phyloP scores from a whole-genome alignment of 805 yeast species.

The Hanseniaspora guilliermondii region DNA sequence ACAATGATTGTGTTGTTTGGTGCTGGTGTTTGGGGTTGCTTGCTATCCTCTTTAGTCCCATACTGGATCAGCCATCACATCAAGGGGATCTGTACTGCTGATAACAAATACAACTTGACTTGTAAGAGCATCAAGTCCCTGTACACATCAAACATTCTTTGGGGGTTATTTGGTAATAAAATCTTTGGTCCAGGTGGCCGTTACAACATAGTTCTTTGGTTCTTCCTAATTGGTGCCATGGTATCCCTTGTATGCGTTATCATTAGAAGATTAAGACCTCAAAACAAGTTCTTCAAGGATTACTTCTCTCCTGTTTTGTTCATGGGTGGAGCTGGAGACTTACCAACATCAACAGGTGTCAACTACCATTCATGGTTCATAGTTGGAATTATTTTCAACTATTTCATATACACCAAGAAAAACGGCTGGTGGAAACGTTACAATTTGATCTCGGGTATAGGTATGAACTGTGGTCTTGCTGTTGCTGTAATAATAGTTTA shows the following conservation, averaged over 20 bases:
- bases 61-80: conserved; percentile 32
- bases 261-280: conserved; percentile 30
- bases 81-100: conserved; percentile 32
- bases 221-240: conserved; percentile 47
- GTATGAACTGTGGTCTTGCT: conserved; percentile 55
- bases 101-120: conserved; percentile 35
- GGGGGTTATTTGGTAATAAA: conserved; percentile 56
- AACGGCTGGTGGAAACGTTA: conserved; percentile 68
- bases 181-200: conserved; percentile 39
- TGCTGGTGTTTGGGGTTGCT: conserved; percentile 35
- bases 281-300: conserved; percentile 25
- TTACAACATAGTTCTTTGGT: conserved; percentile 44
- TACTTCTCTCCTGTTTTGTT: conserved; percentile 55
- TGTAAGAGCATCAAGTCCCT: conserved; percentile 38
- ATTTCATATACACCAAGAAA: conserved; percentile 41
- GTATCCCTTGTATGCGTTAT: conserved; percentile 33
- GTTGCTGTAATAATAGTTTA: conserved; percentile 48
- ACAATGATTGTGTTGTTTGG: conserved; percentile 41
- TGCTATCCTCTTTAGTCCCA: conserved; percentile 33
- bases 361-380: conserved; percentile 45
- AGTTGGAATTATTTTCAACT: conserved; percentile 47
- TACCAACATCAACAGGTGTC: conserved; percentile 62
- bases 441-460: conserved; percentile 55
- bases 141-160: conserved; percentile 45
- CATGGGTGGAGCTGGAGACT: conserved; percentile 37